phyloP scores from a whole-genome alignment of 176 grass and related monocot genomes.

The Triticum timopheevii region DNA sequence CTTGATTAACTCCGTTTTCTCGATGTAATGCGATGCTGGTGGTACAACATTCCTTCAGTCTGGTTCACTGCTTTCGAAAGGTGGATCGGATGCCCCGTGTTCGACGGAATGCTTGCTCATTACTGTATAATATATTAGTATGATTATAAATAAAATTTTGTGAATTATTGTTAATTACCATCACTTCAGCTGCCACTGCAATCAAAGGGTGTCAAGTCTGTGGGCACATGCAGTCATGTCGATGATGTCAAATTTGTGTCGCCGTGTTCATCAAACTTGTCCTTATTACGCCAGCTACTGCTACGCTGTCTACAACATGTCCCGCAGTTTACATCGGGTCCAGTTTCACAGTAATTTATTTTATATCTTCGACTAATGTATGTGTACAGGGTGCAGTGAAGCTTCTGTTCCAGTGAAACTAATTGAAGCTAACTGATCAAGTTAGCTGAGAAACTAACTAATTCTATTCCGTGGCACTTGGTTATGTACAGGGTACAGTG shows the following conservation, averaged over 20 bases:
- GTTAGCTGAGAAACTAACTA: neutral
- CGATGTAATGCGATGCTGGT: neutral
- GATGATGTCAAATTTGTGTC: neutral
- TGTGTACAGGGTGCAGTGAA: too few relatives aligned
- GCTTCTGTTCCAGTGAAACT: too few relatives aligned
- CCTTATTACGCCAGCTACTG: neutral
- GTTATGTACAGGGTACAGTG: conserved; percentile 69
- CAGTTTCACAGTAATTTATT: neutral
- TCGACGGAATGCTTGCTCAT: neutral
- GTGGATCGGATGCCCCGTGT: conserved; percentile 14
- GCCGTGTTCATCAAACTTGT: neutral
- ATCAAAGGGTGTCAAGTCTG: neutral
- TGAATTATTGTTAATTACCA: neutral
- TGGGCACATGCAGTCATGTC: neutral
- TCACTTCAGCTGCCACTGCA: too few relatives aligned
- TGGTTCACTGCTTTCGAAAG: neutral
- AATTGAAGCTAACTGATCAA: too few relatives aligned
- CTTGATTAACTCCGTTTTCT: neutral
- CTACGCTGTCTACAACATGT: neutral
- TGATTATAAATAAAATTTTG: too few relatives aligned
- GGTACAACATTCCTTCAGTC: neutral
- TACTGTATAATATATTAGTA: too few relatives aligned
- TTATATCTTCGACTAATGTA: neutral
- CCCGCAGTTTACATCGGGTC: neutral
- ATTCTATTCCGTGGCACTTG: neutral